Evolutionary conservation across 2,329 filamentous ascomycete genomes (phyloP).

Genomic region (Penicillium decumbens): DNA sequence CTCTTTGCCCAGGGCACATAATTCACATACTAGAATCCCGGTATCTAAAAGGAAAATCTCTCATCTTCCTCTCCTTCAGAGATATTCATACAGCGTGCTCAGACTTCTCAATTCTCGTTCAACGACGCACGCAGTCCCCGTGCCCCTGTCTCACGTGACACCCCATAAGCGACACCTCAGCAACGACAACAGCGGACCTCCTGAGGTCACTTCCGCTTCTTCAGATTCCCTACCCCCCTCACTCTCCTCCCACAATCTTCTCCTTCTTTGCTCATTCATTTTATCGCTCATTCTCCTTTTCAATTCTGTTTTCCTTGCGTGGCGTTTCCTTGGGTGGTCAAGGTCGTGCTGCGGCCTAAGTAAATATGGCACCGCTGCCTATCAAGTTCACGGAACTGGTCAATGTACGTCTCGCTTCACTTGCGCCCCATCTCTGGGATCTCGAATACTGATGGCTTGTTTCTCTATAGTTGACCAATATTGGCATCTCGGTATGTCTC

Average conservation of each 20-base stretch:
- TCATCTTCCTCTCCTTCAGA: neutral
- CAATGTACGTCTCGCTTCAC: conserved; percentile 55
- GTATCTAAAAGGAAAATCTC: neutral
- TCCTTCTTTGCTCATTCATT: conserved; percentile 18
- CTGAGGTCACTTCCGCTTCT: conserved; percentile 40
- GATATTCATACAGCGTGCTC: neutral
- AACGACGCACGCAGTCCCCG: conserved; percentile 7
- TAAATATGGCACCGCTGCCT: conserved; percentile 62
- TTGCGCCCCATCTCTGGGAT: neutral
- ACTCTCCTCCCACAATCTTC: conserved; percentile 15
- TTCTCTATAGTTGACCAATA: conserved; percentile 47
- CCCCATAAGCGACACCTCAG: conserved; percentile 40
- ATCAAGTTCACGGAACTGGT: conserved; percentile 92
- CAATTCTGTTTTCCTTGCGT: conserved; percentile 29
- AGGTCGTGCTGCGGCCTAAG: conserved; percentile 41
- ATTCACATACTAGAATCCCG: too few species aligned
- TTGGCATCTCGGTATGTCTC: conserved; percentile 51
- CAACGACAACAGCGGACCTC: conserved; percentile 37
- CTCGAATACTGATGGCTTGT: conserved; percentile 35
- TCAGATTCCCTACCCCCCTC: conserved; percentile 24
- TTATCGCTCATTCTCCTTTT: conserved; percentile 9
- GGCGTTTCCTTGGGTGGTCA: conserved; percentile 41
- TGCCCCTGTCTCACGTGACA: conserved; percentile 33
- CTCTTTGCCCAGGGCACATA: neutral
- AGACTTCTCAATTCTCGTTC: neutral